Base-by-base conservation (phyloP, 805 yeast species). In the Wickerhamomyces xylosicus region DNA sequence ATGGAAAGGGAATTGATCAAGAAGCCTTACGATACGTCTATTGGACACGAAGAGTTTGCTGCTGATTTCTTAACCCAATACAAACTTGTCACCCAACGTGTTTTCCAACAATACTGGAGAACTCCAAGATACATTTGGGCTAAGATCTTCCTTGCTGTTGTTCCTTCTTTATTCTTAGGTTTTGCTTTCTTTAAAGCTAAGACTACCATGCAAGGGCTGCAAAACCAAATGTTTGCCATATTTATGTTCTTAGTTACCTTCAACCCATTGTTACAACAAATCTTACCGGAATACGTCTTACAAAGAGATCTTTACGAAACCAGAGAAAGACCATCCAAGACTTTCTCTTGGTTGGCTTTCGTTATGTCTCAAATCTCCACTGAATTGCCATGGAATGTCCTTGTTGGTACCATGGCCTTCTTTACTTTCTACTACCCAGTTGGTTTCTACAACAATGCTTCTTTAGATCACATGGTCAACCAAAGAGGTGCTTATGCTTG, bases 221-320 rank as follows among this genome's bases (percentile, higher is more conserved):
- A 86, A 58, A 84, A 85, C 59, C 92, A 81, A 63, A 77, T 83
- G 86, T 74, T 81, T 49, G 67, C 87, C 3, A 54, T 80, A 34
- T 84, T 84, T 63, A 79, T 82, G 85, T 71, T 77, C 50, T 54
- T 74, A 32, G 67, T 74, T 48, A 63, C 71, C 37, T 67, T 76
- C 60, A 68, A 69, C 46, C 76, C 82, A 19, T 51, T 77, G 48
- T 53, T 76, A 37, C 74, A 77, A 46, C 87, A 81, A 56, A 67
- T 73, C 61, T 58, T 79, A 47, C 86, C 87, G 16, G 56, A 71
- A 40, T 83, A 65, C 54, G 72, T 76, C 31, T 46, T 61, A 27
- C 85, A 77, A 54, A 71, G 89, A 61, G 72, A 72, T 47, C 58
- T 80, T 31, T 80, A 79, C 49, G 87, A 81, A 56, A 82, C 73